phyloP scores from a whole-genome alignment of 129 eudicot genomes.

The Logfia minima region DNA sequence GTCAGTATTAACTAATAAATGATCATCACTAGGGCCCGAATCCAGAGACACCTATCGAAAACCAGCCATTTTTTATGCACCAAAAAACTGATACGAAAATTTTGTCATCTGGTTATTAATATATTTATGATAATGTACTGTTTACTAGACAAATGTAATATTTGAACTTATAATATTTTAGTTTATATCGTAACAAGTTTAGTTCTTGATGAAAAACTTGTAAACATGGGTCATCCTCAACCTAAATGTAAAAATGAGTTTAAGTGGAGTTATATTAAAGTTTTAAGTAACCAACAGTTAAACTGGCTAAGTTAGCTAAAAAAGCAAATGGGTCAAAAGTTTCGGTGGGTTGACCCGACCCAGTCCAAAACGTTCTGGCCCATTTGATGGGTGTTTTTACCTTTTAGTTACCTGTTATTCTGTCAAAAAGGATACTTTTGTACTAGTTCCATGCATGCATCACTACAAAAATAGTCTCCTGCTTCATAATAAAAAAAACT shows the following conservation, averaged over 20 bases:
- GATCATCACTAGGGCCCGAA: too few relatives aligned
- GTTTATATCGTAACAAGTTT: neutral
- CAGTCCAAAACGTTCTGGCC: neutral
- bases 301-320: neutral
- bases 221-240: neutral
- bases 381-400: neutral
- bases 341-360: neutral
- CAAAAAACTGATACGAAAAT: neutral
- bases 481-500: slow-evolving; percentile 9
- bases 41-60: neutral
- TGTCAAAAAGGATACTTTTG: neutral
- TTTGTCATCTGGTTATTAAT: neutral
- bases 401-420: neutral
- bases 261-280: neutral
- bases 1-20: neutral
- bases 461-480: slow-evolving; percentile 28
- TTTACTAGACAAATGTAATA: neutral
- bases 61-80: neutral
- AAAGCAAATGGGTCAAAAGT: neutral
- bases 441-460: slow-evolving; percentile 20
- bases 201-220: neutral
- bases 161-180: neutral
- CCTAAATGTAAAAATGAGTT: neutral
- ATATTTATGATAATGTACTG: neutral
- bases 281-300: neutral